Evolutionary conservation across 2,329 filamentous ascomycete genomes (phyloP), one percentile per base, ranked within the genome.

Genomic region (Capronia americana): DNA sequence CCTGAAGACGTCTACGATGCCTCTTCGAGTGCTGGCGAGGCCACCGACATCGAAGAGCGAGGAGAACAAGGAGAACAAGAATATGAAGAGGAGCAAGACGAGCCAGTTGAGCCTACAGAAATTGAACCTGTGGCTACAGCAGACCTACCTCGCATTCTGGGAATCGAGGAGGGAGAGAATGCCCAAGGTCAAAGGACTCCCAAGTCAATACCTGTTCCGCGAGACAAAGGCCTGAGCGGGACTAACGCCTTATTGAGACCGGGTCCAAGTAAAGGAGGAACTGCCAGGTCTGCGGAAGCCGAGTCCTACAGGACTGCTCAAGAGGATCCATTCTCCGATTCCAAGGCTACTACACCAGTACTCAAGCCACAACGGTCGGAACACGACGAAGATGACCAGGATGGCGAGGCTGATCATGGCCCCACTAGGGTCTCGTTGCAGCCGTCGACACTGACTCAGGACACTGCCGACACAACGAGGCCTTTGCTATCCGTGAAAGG

Each of bases 1-100:
- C 76, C 76, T 11, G 70, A 73, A 50, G 75, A 78, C 65, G 62
- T 74, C 4, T 69, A 74, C 54, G 74, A 73, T 38, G 71, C 71
- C 24, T 46, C 56, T 64, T 63, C 62, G 4, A 53, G 54, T 28
- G 66, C 55, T 12, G 62, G 28, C 10, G 59, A 65, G 4, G 57
- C 30, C 12, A 64, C 66, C 1, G 67, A 67, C 34, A 63, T 69
- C 1, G 67, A 63, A 20, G 67, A 68, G 48, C 26, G 53, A 11
- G 46, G 55, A 34, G 57, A 46, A 8, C 38, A 69, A 4, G 68
- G 63, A 4, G 67, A 67, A 10, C 38, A 69, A 6, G 68, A 64
- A 3, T 65, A 67, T 3, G 59, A 65, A 23, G 64, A 55, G 20
- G 59, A 64, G n/a, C 67, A 68, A 26, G 48, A 51, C 32, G 56